phyloP scores from a whole-genome alignment of 116 monocot genomes.

The Thalassia testudinum region DNA sequence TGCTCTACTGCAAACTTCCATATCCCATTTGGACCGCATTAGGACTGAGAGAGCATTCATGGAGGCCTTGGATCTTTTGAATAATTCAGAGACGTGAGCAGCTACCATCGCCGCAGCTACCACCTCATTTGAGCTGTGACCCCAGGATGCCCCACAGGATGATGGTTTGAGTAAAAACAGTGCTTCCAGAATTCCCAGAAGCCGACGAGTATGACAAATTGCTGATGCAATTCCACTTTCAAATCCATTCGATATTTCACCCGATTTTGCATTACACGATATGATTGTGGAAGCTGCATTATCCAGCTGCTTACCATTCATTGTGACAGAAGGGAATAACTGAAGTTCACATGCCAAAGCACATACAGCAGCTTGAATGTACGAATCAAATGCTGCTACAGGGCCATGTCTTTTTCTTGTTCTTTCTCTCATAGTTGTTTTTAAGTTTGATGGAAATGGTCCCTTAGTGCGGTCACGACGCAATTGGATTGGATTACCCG shows the following conservation, averaged over 20 bases:
- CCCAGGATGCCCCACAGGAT: conserved; percentile 80
- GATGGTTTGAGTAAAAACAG: conserved; percentile 85
- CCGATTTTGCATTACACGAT: conserved; percentile 14
- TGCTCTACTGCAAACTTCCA: conserved; percentile 57
- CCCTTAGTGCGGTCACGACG: conserved; percentile 22
- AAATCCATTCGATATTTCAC: conserved; percentile 10
- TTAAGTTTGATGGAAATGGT: conserved; percentile 16
- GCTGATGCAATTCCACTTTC: conserved; percentile 43
- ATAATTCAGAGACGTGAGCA: conserved; percentile 84
- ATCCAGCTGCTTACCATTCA: conserved; percentile 26
- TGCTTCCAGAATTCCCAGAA: conserved; percentile 80
- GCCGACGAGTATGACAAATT: conserved; percentile 55
- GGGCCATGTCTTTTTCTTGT: conserved; percentile 58
- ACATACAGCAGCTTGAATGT: conserved; percentile 72
- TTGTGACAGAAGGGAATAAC: conserved; percentile 58
- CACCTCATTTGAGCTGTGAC: conserved; percentile 83
- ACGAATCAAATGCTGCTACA: conserved; percentile 79
- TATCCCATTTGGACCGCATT: conserved; percentile 74
- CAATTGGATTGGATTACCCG: conserved; percentile 18
- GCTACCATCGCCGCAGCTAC: conserved; percentile 96
- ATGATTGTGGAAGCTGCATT: conserved; percentile 17
- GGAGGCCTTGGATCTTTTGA: conserved; percentile 71
- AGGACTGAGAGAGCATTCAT: conserved; percentile 66
- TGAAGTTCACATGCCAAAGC: conserved; percentile 88
- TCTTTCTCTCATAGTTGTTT: conserved; percentile 16